Evolutionary conservation across 176 grass and related monocot genomes (phyloP).

Genomic region (Leersia perrieri): DNA sequence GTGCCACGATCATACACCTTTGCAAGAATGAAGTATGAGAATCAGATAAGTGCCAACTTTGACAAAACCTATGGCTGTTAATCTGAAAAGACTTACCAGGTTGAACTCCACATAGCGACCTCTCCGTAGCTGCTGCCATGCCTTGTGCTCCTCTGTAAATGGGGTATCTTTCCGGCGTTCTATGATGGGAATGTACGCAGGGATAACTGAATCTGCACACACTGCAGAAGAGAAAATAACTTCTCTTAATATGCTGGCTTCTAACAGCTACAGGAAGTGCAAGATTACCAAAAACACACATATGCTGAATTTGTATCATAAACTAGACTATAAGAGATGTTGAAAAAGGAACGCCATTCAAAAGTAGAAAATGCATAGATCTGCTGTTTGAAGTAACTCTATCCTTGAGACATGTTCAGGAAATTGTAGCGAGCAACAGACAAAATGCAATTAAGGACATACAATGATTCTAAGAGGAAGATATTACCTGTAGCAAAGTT

Average conservation of each 20-base stretch:
- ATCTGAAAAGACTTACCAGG: constrained; percentile 42
- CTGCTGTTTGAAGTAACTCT: background rate
- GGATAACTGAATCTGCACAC: constrained; percentile 61
- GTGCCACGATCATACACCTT: constrained; percentile 83
- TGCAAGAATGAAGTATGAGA: background rate
- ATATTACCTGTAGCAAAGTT: constrained; percentile 50
- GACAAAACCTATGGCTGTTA: background rate
- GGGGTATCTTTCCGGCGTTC: constrained; percentile 54
- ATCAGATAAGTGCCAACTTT: background rate
- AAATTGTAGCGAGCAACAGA: background rate
- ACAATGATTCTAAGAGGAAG: no score
- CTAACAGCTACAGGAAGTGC: background rate
- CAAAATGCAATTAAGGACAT: background rate
- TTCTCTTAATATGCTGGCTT: background rate
- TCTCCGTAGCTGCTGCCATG: constrained; percentile 75
- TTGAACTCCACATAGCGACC: constrained; percentile 87
- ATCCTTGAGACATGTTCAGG: background rate
- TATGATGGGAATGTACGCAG: constrained; percentile 76
- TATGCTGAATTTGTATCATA: background rate
- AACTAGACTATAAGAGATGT: background rate
- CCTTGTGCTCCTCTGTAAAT: constrained; percentile 66
- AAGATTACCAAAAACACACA: background rate
- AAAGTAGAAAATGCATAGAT: background rate
- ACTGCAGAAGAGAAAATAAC: constrained; percentile 24
- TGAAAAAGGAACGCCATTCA: background rate